A percentile compares a stretch with the other conserved stretches of the same genome.
Evolutionary conservation across 1,139 yeast genomes (phyloP).

Genomic region (Debaryomyces fabryi): DNA sequence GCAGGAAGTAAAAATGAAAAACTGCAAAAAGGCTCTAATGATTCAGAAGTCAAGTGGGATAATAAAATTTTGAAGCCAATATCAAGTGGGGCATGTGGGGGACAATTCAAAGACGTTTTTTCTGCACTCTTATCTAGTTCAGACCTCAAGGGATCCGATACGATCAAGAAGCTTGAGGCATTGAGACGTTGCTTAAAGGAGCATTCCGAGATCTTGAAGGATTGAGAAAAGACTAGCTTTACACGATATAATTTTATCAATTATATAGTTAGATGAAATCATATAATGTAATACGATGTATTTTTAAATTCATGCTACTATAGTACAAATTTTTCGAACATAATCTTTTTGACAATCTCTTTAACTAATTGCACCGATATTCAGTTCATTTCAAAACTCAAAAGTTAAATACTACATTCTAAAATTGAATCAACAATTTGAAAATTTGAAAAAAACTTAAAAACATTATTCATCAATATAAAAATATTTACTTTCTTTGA

Average conservation of each 20-base stretch:
- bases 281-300: background rate
- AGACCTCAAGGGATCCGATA: background rate
- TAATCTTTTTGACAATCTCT: no score
- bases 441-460: background rate
- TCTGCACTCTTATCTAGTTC: background rate
- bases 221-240: background rate
- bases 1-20: background rate
- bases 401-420: background rate
- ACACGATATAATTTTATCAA: background rate
- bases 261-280: background rate
- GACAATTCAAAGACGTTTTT: background rate
- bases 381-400: no score
- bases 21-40: background rate
- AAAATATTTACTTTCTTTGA: constrained; percentile 32
- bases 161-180: background rate
- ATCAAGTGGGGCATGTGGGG: background rate
- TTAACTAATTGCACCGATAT: no score
- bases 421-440: background rate
- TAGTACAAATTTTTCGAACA: no score
- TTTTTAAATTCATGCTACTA: background rate
- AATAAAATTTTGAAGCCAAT: background rate
- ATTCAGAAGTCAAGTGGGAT: background rate
- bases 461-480: background rate
- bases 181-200: background rate
- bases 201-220: background rate